phyloP scores from a whole-genome alignment of 1,139 yeast species.

The Diutina scorzettiae region DNA sequence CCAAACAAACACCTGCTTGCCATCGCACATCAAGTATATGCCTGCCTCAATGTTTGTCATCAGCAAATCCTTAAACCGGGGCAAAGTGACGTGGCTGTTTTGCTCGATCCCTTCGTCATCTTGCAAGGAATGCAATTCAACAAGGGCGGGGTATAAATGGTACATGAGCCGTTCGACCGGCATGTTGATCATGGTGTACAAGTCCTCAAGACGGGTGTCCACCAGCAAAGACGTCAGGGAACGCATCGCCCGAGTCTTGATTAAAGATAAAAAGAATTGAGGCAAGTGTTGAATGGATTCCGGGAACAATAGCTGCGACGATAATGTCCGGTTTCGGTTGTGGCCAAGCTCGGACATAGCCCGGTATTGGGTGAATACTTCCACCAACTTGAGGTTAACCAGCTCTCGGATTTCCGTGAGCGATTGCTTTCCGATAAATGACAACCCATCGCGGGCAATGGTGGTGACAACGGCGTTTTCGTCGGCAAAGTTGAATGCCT shows the following conservation, averaged over 20 bases:
- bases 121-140: constrained; percentile 57
- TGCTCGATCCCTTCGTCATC: constrained; percentile 38
- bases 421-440: constrained; percentile 49
- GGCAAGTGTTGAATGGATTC: constrained; percentile 68
- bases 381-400: constrained; percentile 53
- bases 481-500: constrained; percentile 74
- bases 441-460: constrained; percentile 59
- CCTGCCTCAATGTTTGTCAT: constrained; percentile 51
- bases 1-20: constrained; percentile 52
- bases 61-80: constrained; percentile 34
- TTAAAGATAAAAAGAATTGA: constrained; percentile 52
- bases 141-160: constrained; percentile 70
- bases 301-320: constrained; percentile 70
- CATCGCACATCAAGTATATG: constrained; percentile 67
- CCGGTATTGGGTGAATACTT: constrained; percentile 69
- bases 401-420: constrained; percentile 52
- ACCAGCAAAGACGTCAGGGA: constrained; percentile 32
- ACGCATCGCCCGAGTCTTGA: constrained; percentile 56
- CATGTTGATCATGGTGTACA: constrained; percentile 40
- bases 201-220: constrained; percentile 51
- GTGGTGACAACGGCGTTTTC: constrained; percentile 68
- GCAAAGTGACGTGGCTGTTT: constrained; percentile 35
- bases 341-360: constrained; percentile 39
- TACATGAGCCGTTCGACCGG: constrained; percentile 50
- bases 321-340: constrained; percentile 33